phyloP scores from a whole-genome alignment of 805 yeast species.

The Huiozyma naganishii region DNA sequence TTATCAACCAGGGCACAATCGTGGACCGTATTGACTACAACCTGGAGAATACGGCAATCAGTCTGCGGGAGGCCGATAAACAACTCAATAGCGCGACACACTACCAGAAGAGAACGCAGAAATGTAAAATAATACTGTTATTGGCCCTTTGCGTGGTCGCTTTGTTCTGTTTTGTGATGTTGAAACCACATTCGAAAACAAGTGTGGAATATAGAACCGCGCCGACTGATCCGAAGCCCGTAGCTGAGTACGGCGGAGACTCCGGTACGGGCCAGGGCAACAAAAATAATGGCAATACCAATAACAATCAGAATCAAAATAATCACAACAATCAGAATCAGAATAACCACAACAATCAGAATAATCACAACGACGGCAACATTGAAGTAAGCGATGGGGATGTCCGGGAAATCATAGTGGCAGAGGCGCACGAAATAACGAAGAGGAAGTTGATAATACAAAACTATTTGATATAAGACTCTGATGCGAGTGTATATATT shows the following conservation, averaged over 20 bases:
- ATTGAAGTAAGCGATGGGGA: background rate
- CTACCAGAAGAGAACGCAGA: conserved; percentile 81
- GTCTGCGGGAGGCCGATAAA: conserved; percentile 65
- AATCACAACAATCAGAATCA: no score
- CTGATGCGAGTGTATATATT: background rate
- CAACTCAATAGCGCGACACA: conserved; percentile 66
- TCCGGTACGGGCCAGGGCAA: background rate
- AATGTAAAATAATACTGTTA: conserved; percentile 77
- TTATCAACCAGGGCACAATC: conserved; percentile 91
- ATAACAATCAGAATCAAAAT: no score
- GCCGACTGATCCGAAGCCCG: background rate
- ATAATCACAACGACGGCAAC: background rate
- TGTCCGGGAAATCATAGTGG: background rate
- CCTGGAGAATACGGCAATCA: conserved; percentile 64
- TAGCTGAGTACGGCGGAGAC: background rate
- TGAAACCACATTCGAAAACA: conserved; percentile 40
- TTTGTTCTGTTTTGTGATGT: conserved; percentile 55
- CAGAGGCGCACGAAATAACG: background rate
- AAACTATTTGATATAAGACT: background rate
- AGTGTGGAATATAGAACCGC: conserved; percentile 1
- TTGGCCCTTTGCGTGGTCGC: conserved; percentile 62
- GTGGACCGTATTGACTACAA: conserved; percentile 92
- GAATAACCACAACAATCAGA: background rate
- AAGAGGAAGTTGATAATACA: background rate
- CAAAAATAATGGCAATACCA: background rate